Evolutionary conservation across 2,329 filamentous ascomycete species (phyloP).

Genomic region (Fusarium albosuccineum): DNA sequence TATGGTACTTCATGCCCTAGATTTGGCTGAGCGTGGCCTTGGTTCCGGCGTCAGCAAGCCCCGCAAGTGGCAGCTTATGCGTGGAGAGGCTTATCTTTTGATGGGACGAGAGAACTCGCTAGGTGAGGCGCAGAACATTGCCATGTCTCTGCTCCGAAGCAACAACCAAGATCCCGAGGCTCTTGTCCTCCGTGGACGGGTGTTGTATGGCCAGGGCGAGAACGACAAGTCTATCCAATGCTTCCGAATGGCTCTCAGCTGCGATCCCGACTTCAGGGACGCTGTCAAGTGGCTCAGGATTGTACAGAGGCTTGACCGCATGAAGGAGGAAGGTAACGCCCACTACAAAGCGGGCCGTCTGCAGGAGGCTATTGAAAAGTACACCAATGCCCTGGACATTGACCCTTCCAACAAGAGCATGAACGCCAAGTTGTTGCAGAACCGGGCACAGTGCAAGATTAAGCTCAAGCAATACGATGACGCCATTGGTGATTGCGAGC

Average conservation of each 20-base stretch:
- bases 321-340: conserved; percentile 92
- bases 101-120: conserved; percentile 91
- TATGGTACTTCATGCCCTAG: conserved; percentile 91
- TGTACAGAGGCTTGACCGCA: conserved; percentile 91
- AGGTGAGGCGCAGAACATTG: conserved; percentile 92
- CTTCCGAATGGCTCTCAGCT: conserved; percentile 88
- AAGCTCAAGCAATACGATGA: conserved; percentile 86
- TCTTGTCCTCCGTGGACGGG: conserved; percentile 86
- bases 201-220: conserved; percentile 91
- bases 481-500: conserved; percentile 88
- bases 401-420: conserved; percentile 91
- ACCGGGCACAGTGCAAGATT: conserved; percentile 86
- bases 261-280: conserved; percentile 91
- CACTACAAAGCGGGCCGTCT: conserved; percentile 90
- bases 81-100: conserved; percentile 90
- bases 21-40: conserved; percentile 87
- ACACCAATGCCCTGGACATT: conserved; percentile 84
- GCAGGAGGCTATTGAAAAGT: conserved; percentile 85
- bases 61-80: conserved; percentile 93
- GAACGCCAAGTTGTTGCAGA: conserved; percentile 95
- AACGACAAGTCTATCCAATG: conserved; percentile 95
- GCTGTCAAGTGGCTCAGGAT: conserved; percentile 90
- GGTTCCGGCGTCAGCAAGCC: conserved; percentile 82
- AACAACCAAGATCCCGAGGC: conserved; percentile 96
- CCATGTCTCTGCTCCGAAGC: conserved; percentile 85